phyloP scores from a whole-genome alignment of 2,329 filamentous ascomycete species.

The Cercospora brassicicola region DNA sequence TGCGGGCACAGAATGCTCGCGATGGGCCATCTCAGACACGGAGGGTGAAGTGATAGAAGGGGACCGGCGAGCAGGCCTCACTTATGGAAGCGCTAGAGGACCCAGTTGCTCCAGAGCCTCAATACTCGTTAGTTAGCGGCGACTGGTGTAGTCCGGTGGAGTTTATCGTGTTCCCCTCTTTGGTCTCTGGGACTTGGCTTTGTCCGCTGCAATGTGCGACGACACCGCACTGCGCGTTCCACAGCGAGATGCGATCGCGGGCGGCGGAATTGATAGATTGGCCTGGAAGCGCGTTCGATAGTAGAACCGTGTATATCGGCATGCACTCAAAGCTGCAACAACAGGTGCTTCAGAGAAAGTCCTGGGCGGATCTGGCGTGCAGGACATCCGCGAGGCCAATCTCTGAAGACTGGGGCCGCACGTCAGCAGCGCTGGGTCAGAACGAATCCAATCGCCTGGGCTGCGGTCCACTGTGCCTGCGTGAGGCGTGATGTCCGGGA shows the following conservation, averaged over 20 bases:
- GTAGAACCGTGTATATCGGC: background rate
- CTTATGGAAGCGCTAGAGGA: conserved; percentile 12
- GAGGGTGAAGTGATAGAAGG: background rate
- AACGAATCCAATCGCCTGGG: conserved; percentile 13
- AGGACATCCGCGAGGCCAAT: conserved; percentile 5
- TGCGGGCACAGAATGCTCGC: conserved; percentile 14
- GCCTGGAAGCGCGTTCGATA: background rate
- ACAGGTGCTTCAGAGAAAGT: background rate
- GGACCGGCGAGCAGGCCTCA: conserved; percentile 14
- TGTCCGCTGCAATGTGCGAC: background rate
- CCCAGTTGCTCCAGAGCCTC: conserved; percentile 10
- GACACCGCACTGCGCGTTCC: background rate
- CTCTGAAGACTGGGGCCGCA: conserved; percentile 2
- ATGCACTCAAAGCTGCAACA: background rate
- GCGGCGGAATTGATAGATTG: background rate
- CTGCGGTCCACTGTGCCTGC: conserved; percentile 16
- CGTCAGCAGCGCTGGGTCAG: background rate
- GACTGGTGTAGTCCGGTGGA: conserved; percentile 12
- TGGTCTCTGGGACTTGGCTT: conserved; percentile 3
- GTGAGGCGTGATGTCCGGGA: background rate
- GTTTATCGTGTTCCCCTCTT: conserved; percentile 15
- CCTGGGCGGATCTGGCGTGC: background rate
- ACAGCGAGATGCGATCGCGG: background rate
- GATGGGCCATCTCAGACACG: background rate
- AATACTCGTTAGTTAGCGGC: conserved; percentile 17